These are phyloP conservation scores for Tulasnella sp. DNA, from an alignment of 768 basidiomycete genomes.

Conservation along the genomic window DNA sequence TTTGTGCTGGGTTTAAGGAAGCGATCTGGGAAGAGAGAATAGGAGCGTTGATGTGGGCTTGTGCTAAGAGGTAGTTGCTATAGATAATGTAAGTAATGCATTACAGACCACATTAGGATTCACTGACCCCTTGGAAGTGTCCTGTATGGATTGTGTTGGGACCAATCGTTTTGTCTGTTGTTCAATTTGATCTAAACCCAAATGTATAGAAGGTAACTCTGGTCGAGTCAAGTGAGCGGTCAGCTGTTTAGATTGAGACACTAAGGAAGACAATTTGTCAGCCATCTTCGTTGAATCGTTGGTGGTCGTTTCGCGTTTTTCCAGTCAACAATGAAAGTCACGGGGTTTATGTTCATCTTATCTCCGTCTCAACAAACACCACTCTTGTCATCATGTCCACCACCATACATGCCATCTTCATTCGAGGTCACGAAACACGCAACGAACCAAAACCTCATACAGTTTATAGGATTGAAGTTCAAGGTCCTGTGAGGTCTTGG, in stretches of 20 bases:
- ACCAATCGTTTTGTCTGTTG: slow-evolving; percentile 78
- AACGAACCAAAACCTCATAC: slow-evolving; percentile 59
- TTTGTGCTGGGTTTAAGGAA: slow-evolving; percentile 63
- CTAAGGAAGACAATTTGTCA: slow-evolving; percentile 20
- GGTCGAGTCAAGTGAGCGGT: slow-evolving; percentile 64
- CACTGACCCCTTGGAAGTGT: slow-evolving; percentile 60
- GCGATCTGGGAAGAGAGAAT: slow-evolving; percentile 73
- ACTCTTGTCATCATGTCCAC: slow-evolving; percentile 23
- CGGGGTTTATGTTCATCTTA: too few relatives aligned
- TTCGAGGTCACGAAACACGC: slow-evolving; percentile 57
- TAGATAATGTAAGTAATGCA: background rate
- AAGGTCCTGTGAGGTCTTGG: slow-evolving; percentile 85
- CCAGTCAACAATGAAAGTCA: too few relatives aligned
- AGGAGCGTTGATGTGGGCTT: slow-evolving; percentile 88
- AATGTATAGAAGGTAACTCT: slow-evolving; percentile 76
- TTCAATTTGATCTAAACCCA: slow-evolving; percentile 91
- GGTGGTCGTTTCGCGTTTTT: too few relatives aligned
- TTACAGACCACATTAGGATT: slow-evolving; percentile 9
- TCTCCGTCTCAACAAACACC: too few relatives aligned
- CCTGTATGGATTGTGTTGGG: slow-evolving; percentile 43
- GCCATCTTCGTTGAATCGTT: too few relatives aligned
- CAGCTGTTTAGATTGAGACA: slow-evolving; percentile 35
- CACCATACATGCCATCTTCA: slow-evolving; percentile 63
- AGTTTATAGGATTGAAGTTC: slow-evolving; percentile 72
- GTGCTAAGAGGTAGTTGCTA: slow-evolving; percentile 85